Percentiles rank a stretch among this genome's conserved stretches.
These are phyloP conservation scores for Mikania micrantha DNA, from an alignment of 129 eudicot species.

Conservation along the genomic window DNA sequence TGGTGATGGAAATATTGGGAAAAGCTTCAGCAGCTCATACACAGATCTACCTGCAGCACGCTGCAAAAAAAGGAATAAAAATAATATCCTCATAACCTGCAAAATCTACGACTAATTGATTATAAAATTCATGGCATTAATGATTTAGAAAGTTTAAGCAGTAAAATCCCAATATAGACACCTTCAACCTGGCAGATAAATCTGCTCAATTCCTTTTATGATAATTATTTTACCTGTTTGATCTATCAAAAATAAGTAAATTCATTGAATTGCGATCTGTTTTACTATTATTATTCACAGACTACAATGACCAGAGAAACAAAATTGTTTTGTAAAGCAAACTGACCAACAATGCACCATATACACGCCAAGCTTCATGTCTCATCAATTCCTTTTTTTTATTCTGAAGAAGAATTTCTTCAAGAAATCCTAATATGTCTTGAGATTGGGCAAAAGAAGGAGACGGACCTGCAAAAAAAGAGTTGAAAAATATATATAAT, in stretches of 20 bases:
- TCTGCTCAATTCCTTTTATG: background rate
- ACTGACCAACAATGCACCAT: constrained; percentile 70
- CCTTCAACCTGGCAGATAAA: background rate
- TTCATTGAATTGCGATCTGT: background rate
- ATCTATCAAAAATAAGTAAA: background rate
- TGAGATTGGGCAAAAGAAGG: constrained; percentile 54
- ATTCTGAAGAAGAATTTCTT: constrained; percentile 55
- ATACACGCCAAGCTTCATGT: constrained; percentile 81
- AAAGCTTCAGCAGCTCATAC: constrained; percentile 53
- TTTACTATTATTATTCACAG: background rate
- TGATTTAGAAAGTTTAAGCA: background rate
- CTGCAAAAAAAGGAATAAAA: constrained; percentile 19
- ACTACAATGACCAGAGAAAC: too few relatives aligned
- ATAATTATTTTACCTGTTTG: background rate
- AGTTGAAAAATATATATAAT: constrained; percentile 4
- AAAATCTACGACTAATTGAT: too few relatives aligned
- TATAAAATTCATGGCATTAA: too few relatives aligned
- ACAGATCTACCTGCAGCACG: constrained; percentile 66
- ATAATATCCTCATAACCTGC: background rate
- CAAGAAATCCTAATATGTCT: constrained; percentile 49
- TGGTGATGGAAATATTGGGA: constrained; percentile 47
- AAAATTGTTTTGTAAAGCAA: background rate
- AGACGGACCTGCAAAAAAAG: constrained; percentile 56
- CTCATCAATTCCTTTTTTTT: constrained; percentile 64
- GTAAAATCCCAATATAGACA: background rate